Evolutionary conservation across 441 rosid species (phyloP).

Genomic region (Brassica hybrid): DNA sequence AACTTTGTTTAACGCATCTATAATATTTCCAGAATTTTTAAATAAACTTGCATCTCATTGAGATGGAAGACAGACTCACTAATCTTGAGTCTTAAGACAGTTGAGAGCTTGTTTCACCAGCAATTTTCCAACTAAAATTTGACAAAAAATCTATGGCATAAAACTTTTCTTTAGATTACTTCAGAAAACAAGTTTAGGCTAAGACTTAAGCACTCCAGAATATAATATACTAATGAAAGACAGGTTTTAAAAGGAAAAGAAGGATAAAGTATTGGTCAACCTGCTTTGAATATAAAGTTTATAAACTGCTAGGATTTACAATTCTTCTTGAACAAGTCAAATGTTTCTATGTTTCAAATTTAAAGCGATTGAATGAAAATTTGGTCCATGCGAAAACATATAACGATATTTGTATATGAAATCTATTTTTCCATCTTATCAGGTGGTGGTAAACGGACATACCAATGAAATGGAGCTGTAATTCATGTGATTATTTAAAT

Average conservation of each 20-base stretch:
- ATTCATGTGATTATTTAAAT: not conserved
- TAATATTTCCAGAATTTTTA: not conserved
- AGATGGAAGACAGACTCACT: constrained; percentile 40
- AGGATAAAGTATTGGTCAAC: too few relatives aligned
- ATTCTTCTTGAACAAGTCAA: not conserved
- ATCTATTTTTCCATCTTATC: not conserved
- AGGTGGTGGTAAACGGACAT: not conserved
- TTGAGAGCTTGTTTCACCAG: constrained; percentile 32
- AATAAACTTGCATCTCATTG: constrained; percentile 39
- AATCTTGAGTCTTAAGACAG: constrained; percentile 7
- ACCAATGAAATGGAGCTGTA: not conserved
- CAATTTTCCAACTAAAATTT: constrained; percentile 5
- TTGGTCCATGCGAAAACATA: not conserved
- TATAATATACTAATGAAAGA: not conserved
- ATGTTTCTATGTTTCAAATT: constrained; percentile 4
- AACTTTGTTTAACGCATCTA: constrained; percentile 26
- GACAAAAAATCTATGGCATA: constrained; percentile 16
- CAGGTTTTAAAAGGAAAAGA: too few relatives aligned
- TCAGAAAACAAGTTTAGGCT: constrained; percentile 16
- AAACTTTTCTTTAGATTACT: constrained; percentile 8
- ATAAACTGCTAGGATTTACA: not conserved
- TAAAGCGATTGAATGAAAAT: not conserved
- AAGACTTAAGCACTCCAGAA: not conserved
- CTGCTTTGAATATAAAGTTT: not conserved
- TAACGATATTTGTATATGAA: not conserved